Percentiles rank a stretch among this genome's conserved stretches.
These are phyloP conservation scores for Wallacemonas sp. DNA, from an alignment of 208 protist genomes.

Conservation along the genomic window DNA sequence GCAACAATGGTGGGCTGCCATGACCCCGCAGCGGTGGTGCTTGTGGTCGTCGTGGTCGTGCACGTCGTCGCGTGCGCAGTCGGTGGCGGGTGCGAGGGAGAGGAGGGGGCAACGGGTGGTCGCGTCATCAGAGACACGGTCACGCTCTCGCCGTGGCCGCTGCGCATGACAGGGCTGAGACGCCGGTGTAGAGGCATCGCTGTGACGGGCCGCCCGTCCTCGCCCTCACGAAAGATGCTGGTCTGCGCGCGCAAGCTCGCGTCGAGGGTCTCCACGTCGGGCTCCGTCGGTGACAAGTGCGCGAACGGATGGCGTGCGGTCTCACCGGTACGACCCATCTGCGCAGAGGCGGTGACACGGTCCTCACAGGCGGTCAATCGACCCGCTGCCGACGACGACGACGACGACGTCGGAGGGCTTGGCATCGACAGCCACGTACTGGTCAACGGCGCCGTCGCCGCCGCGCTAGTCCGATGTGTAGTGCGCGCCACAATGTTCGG, in stretches of 20 bases:
- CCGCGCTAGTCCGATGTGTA: too few relatives aligned
- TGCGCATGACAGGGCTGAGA: neutral
- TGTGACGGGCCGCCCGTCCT: constrained; percentile 6
- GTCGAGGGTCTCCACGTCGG: neutral
- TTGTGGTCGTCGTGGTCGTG: too few relatives aligned
- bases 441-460: too few relatives aligned
- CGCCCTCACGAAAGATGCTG: constrained; percentile 3
- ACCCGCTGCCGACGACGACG: neutral
- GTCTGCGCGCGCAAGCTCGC: constrained; percentile 12
- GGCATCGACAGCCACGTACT: neutral
- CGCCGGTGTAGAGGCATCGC: neutral
- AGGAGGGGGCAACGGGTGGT: too few relatives aligned
- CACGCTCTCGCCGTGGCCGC: neutral
- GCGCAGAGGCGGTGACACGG: neutral
- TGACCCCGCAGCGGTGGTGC: neutral
- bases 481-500: neutral
- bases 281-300: neutral
- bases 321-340: neutral
- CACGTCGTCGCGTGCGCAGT: too few relatives aligned
- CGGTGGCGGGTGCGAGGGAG: too few relatives aligned
- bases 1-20: neutral
- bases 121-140: neutral
- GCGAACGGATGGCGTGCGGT: neutral
- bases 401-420: too few relatives aligned
- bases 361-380: neutral